Evolutionary conservation across 2,329 filamentous ascomycete species (phyloP), one percentile per base, ranked within the genome.

Genomic region (Epichloe sp.): DNA sequence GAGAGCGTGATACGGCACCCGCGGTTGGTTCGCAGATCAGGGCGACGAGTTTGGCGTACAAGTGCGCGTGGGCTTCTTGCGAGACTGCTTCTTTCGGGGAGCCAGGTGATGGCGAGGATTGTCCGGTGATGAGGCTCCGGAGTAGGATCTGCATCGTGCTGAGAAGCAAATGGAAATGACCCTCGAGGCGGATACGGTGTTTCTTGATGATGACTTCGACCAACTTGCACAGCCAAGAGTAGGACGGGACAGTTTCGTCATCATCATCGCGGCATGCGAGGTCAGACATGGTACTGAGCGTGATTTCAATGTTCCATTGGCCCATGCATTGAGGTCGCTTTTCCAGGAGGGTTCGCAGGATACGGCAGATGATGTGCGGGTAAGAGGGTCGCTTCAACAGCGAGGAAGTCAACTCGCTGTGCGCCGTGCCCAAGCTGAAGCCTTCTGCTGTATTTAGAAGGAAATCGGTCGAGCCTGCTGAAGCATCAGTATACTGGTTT

Each of bases 161-260:
- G 45, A 81, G 64, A 5, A 83, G 68, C 44, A 83, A 65, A 58
- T 82, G 80, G 57, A 80, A 79, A 55, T 80, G 80, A 2, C 79
- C 79, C 57, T 82, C 75, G 2, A 84, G 68, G 10, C 80, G 78
- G 43, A 79, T 69, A 4, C 80, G 71, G 62, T 83, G 78, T 46
- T 78, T 76, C 59, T 74, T 75, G 60, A 84, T 75, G 38, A 83
- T 65, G 21, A 71, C 65, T 50, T 79, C 76, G 19, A 79, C 65
- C 8, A 84, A 67, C 49, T 70, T 72, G 65, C 74, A 81, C 15
- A 78, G 64, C 59, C 66, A 66, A 2, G 68, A 60, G 58, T 71
- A 80, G 0, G 70, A 63, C 5, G 67, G 63, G 5, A 11, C 11
- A 10, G n/a, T 41, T 6, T 67, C 60, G 1, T 66, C 64, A 15